Evolutionary conservation across 2,329 filamentous ascomycete genomes (phyloP).

Genomic region (Raffaelea ambrosiae): DNA sequence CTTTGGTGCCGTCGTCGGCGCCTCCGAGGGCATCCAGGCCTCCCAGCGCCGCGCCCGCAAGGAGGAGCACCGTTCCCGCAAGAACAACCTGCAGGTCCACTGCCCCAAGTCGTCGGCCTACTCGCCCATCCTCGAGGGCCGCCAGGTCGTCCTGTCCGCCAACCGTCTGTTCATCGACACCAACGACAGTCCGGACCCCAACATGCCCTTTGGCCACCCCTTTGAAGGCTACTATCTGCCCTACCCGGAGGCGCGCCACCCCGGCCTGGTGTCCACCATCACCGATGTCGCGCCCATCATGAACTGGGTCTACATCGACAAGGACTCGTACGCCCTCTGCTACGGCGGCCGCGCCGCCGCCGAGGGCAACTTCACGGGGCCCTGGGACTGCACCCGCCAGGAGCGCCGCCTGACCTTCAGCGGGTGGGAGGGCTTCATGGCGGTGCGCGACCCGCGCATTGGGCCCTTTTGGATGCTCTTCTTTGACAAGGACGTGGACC

Average conservation of each 20-base stretch:
- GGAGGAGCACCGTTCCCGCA: conserved; percentile 38
- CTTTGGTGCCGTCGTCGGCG: conserved; percentile 34
- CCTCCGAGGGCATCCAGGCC: conserved; percentile 36
- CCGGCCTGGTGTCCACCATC: conserved; percentile 39
- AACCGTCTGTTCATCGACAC: conserved; percentile 39
- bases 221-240: conserved; percentile 50
- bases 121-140: conserved; percentile 33
- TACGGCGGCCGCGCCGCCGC: conserved; percentile 34
- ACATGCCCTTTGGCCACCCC: conserved; percentile 32
- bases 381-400: conserved; percentile 43
- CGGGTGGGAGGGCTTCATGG: conserved; percentile 41
- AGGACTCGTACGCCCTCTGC: conserved; percentile 34
- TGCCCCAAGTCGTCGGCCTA: conserved; percentile 37
- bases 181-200: conserved; percentile 22
- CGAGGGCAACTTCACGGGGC: conserved; percentile 34
- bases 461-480: conserved; percentile 37
- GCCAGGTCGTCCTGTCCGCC: conserved; percentile 34
- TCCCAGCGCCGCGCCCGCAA: conserved; percentile 35
- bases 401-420: conserved; percentile 40
- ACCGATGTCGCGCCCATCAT: conserved; percentile 39
- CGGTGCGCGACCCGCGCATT: conserved; percentile 28
- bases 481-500: conserved; percentile 38
- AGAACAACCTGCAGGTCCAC: conserved; percentile 37
- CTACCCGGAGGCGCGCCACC: conserved; percentile 41
- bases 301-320: conserved; percentile 42